Evolutionary conservation across 352 stramenopile species (phyloP).

Genomic region (Pythium rishiriense): DNA sequence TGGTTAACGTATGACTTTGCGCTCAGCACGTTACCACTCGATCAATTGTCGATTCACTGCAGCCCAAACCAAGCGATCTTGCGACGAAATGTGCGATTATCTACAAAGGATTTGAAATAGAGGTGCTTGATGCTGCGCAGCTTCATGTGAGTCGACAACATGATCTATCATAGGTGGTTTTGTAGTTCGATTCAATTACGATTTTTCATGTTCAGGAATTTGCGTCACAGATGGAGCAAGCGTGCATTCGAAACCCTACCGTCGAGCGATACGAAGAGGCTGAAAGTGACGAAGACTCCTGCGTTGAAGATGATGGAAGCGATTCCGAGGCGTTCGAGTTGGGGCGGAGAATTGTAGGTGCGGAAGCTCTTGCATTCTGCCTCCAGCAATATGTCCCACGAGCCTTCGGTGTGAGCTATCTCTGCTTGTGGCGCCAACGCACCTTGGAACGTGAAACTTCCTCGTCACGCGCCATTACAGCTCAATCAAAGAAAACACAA

Average conservation of each 20-base stretch:
- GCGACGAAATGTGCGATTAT: slow-evolving; percentile 27
- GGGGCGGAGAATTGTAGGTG: background rate
- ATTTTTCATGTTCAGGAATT: slow-evolving; percentile 26
- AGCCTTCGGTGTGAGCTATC: slow-evolving; percentile 36
- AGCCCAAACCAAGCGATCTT: background rate
- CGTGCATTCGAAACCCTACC: slow-evolving; percentile 15
- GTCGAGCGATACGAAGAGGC: background rate
- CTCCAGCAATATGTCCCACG: slow-evolving; percentile 40
- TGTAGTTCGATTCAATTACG: background rate
- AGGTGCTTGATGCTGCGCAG: slow-evolving; percentile 31
- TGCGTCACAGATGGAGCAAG: slow-evolving; percentile 42
- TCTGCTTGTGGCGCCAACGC: slow-evolving; percentile 40
- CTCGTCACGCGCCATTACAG: background rate
- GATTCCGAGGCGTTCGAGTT: background rate
- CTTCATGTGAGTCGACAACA: slow-evolving; percentile 39
- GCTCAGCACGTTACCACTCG: slow-evolving; percentile 41
- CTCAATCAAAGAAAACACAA: background rate
- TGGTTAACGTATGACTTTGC: background rate
- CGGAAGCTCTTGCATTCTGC: slow-evolving; percentile 31
- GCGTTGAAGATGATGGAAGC: background rate
- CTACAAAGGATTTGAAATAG: slow-evolving; percentile 33
- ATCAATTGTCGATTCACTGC: slow-evolving; percentile 36
- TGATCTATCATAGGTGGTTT: background rate
- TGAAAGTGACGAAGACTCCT: background rate
- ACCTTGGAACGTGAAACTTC: background rate